A percentile compares a stretch with the other conserved stretches of the same genome.
Conservation (phyloP, 148 eudicot genomes). For the Amaranthus hypochondriacus region DNA sequence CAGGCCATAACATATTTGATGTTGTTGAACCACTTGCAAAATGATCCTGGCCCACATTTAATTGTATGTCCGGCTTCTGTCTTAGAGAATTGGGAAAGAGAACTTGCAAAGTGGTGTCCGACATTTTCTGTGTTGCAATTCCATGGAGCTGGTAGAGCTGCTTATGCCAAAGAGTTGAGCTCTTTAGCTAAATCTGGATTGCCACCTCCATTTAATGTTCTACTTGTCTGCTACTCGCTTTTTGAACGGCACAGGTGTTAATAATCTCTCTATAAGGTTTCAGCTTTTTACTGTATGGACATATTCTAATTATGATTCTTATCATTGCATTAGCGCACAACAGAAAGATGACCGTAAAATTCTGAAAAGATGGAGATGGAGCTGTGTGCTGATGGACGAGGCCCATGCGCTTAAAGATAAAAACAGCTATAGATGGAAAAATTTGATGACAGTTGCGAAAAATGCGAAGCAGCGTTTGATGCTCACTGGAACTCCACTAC, state of each 20-base stretch:
- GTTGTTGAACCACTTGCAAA: conserved; percentile 79
- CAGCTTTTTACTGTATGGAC: conserved; percentile 5
- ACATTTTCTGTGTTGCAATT: conserved; percentile 75
- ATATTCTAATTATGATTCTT: conserved; percentile 31
- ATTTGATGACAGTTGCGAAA: conserved; percentile 86
- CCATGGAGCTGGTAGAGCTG: conserved; percentile 80
- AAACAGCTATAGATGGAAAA: conserved; percentile 95
- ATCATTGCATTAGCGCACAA: conserved; percentile 61
- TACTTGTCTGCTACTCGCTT: conserved; percentile 90
- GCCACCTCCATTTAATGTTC: conserved; percentile 88
- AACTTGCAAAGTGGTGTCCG: conserved; percentile 92
- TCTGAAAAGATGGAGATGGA: conserved; percentile 88
- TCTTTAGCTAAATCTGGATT: conserved; percentile 62
- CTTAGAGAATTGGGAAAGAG: conserved; percentile 98
- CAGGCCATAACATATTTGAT: conserved; percentile 94
- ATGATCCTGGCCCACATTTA: conserved; percentile 93
- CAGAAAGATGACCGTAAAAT: conserved; percentile 97
- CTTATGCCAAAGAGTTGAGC: conserved; percentile 67
- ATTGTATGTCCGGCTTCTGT: conserved; percentile 98
- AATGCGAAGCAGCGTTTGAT: conserved; percentile 87
- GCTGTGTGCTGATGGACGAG: conserved; percentile 97
- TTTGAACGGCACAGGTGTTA: conserved; percentile 88
- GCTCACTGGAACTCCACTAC: conserved; percentile 99
- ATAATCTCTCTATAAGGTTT: conserved; percentile 13
- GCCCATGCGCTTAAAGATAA: conserved; percentile 98